Base-by-base conservation (phyloP, 306 rosid species). In the Fagus sylvatica region DNA sequence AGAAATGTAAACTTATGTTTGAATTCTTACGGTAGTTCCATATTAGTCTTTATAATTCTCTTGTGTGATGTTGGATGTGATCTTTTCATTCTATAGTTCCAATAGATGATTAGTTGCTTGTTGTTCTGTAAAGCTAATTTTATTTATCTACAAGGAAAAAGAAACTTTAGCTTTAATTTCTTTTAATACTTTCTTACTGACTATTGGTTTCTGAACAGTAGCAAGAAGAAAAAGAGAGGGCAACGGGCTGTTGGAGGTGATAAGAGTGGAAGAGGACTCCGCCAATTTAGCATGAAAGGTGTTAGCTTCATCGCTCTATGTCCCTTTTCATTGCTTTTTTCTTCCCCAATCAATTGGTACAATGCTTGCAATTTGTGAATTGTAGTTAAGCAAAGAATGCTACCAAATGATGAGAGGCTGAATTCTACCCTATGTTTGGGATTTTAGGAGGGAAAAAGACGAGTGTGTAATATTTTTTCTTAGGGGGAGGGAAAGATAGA, bases 271-370 rank as follows among this genome's bases (percentile, higher is more conserved):
- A 88, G 99, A 85, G 99, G 98, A 66, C 96, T 95, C 62, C 98
- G 98, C 78, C 98, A 95, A 74, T 95, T 95, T 76, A 95, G 98
- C 72, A 95, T 95, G 98, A 95, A 95, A 91, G 98, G 98, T 94
- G 30, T 77, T 59, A 77, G 13, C 19, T 73, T 22, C n/a, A 33
- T 73, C 30, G 72, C 55, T 60, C 69, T 43, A 17, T 54, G 48
- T 61, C 43, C 3, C 17, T 64, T 73, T 74, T 59, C 17, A 72
- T 56, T 57, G 48, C 13, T 6, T 67, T 67, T 51, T 72, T 36
- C 17, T 51, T 71, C 15, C 3, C 48, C 6, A 6, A 65, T 71
- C 13, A 43, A 30, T 32, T 71, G 37, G 33, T 39, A 37, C 9
- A 65, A 17, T 39, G 40, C 16, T 49, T 34, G 43, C 8, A 4